Percentiles rank a stretch among this genome's conserved stretches.
phyloP scores from a whole-genome alignment of 2,329 filamentous ascomycete genomes.

The Xylariaceae sp. region DNA sequence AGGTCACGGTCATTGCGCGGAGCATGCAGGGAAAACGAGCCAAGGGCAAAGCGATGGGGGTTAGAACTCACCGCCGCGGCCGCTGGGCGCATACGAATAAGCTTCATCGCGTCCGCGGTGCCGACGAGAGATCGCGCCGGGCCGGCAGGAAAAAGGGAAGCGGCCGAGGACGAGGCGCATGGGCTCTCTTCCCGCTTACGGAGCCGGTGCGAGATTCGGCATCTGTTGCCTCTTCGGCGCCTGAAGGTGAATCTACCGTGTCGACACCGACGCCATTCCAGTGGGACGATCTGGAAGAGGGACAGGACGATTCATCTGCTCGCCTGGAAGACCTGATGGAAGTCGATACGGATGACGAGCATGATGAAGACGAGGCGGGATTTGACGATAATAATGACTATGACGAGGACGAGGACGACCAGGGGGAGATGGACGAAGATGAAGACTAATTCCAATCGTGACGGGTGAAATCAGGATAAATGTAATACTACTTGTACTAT shows the following conservation, averaged over 20 bases:
- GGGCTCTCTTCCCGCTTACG: conserved; percentile 16
- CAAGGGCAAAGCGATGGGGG: not conserved
- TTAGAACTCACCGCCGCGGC: conserved; percentile 10
- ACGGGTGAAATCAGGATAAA: not conserved
- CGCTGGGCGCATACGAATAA: conserved; percentile 9
- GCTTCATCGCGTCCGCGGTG: not conserved
- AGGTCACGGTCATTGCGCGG: conserved; percentile 51
- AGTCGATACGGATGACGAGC: conserved; percentile 18
- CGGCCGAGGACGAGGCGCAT: conserved; percentile 15
- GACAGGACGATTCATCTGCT: not conserved
- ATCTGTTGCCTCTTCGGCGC: conserved; percentile 2
- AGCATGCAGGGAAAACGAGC: conserved; percentile 17
- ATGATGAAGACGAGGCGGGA: conserved; percentile 16
- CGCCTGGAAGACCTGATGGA: conserved; percentile 8
- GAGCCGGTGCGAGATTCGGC: conserved; percentile 5
- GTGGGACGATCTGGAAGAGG: conserved; percentile 26
- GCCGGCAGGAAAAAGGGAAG: conserved; percentile 11
- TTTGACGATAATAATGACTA: conserved; percentile 13
- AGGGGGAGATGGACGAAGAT: conserved; percentile 26
- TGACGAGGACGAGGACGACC: conserved; percentile 14
- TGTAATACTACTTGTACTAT: not conserved
- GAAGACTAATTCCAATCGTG: not conserved
- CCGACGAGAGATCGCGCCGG: conserved; percentile 7
- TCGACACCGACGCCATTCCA: conserved; percentile 28
- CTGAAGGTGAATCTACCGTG: not conserved